Conservation (phyloP, 2,329 filamentous ascomycete species). For the Pseudogymnoascus sp. region DNA sequence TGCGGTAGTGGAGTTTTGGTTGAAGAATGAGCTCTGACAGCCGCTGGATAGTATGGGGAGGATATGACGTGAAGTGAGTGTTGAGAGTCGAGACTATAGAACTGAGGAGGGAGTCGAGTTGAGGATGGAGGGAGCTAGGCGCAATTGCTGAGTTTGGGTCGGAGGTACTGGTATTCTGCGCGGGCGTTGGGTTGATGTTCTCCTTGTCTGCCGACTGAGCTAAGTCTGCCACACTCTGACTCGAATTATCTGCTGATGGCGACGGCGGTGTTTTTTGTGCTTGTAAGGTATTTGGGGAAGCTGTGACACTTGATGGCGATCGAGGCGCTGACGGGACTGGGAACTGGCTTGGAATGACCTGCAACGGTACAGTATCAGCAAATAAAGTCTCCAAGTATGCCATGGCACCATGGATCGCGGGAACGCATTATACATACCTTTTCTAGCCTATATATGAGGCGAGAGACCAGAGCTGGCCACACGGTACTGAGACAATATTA, state of each 20-base stretch:
- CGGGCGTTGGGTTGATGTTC: conserved; percentile 46
- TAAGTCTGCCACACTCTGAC: conserved; percentile 16
- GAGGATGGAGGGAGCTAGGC: conserved; percentile 51
- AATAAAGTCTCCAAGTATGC: neutral
- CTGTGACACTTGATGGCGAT: conserved; percentile 43
- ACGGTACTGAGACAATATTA: conserved; percentile 27
- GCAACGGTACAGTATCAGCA: neutral
- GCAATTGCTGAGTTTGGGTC: neutral
- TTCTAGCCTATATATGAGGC: conserved; percentile 33
- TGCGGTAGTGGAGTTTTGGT: conserved; percentile 73
- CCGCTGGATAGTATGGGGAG: conserved; percentile 89
- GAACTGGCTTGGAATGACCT: conserved; percentile 74
- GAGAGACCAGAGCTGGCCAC: conserved; percentile 35
- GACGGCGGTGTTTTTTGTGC: conserved; percentile 54
- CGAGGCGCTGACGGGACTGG: conserved; percentile 50
- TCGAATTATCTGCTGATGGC: conserved; percentile 33
- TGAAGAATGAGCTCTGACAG: conserved; percentile 77
- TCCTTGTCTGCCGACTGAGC: conserved; percentile 60
- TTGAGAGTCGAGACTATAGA: conserved; percentile 57
- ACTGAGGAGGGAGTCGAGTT: conserved; percentile 55
- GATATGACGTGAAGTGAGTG: conserved; percentile 62
- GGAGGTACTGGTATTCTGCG: conserved; percentile 29
- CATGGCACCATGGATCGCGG: neutral
- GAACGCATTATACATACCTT: conserved; percentile 20
- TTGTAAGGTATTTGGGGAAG: conserved; percentile 61